Evolutionary conservation across 129 eudicot genomes (phyloP), one percentile per base, ranked within the genome.

Genomic region (Helichrysum umbraculigerum): DNA sequence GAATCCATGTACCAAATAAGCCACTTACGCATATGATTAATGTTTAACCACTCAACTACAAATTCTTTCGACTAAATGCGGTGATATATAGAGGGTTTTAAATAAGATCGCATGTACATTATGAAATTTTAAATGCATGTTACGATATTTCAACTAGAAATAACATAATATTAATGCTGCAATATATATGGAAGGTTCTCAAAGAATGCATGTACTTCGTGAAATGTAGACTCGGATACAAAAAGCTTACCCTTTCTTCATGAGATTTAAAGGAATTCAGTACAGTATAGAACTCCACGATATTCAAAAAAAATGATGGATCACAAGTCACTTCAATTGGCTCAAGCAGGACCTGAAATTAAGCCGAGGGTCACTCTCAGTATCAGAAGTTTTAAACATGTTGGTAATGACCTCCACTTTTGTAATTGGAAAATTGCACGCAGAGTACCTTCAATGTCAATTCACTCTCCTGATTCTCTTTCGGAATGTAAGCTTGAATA

Each of bases 271-370:
- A 79, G 59, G 75, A 78, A 25, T 59, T 70, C 65, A 93, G 61
- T 44, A 87, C 86, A 71, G 62, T 33, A 69, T 78, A 83, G 68
- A 88, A 75, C 79, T 85, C 96, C 85, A 83, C 42, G 58, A 87
- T 44, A 79, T 84, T 81, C 22, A 74, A 74, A 33, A 91, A 15
- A 77, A 88, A 91, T 50, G 78, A 74, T 42, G 79, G 80, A 80
- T 90, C 91, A 71, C 79, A 87, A 25, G 79, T 79, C 70, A 93
- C 79, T 87, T 88, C 91, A 70, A 83, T 28, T 15, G 97, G 89
- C 80, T 86, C 86, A 78, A 93, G 79, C 76, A 81, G 66, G n/a
- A 88, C 96, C 98, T 93, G 83, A 68, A 71, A 76, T 58, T 76
- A 67, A 81, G 62, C 56, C 77, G 70, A 57, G 44, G 59, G 32